phyloP scores from a whole-genome alignment of 2,329 filamentous ascomycete genomes.

The Hypoxylon rubiginosum region DNA sequence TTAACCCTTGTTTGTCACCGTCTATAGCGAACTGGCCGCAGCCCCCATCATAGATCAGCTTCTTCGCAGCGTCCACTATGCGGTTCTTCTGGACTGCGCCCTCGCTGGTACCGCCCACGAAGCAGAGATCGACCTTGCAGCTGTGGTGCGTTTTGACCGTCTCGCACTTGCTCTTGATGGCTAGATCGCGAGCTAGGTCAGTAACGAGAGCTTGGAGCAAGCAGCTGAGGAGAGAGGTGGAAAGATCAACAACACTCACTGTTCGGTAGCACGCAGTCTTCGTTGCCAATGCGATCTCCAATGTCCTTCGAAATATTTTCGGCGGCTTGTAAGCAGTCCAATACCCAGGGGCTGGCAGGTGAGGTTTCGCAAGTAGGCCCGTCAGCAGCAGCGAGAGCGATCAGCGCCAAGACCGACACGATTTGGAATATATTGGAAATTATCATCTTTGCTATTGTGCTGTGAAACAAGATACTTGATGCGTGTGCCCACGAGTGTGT shows the following conservation, averaged over 20 bases:
- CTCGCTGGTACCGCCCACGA: background rate
- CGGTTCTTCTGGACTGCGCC: background rate
- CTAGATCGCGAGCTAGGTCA: background rate
- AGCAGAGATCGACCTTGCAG: conserved; percentile 5
- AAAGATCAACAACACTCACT: background rate
- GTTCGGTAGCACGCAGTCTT: background rate
- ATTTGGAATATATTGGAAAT: background rate
- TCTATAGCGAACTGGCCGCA: background rate
- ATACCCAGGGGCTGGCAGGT: background rate
- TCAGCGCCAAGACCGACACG: background rate
- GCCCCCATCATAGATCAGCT: background rate
- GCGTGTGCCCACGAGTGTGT: background rate
- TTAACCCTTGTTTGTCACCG: background rate
- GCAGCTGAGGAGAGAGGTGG: background rate
- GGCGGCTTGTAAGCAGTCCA: background rate
- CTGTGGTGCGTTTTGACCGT: background rate
- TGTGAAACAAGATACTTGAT: background rate
- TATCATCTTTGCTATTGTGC: background rate
- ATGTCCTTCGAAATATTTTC: background rate
- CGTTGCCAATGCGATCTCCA: background rate
- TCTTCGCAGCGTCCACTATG: background rate
- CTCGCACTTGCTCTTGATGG: background rate
- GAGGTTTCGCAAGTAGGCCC: background rate
- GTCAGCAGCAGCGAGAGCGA: background rate
- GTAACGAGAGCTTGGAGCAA: background rate